Conservation (phyloP, 2,329 filamentous ascomycete species). For the Nemania abortiva region DNA sequence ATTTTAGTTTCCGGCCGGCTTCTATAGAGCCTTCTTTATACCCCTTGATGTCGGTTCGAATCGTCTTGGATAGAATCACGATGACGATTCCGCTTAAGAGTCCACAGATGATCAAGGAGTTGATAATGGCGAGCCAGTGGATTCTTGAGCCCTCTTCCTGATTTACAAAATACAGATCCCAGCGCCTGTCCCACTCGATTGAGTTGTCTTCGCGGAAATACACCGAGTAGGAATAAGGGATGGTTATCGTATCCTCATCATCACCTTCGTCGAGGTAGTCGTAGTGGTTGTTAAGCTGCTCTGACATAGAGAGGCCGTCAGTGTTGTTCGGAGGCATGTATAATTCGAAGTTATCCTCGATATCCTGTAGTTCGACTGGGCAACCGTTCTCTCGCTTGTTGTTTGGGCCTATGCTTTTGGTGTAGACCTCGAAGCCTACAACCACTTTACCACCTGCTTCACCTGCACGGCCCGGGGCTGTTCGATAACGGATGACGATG, state of each 20-base stretch:
- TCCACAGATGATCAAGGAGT: constrained; percentile 85
- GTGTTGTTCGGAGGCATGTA: constrained; percentile 74
- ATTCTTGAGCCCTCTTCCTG: constrained; percentile 84
- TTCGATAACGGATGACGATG: constrained; percentile 82
- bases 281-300: constrained; percentile 70
- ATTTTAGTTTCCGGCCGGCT: constrained; percentile 72
- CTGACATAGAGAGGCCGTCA: constrained; percentile 58
- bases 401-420: constrained; percentile 79
- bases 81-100: constrained; percentile 82
- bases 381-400: constrained; percentile 75
- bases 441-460: constrained; percentile 81
- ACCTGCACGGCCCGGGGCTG: constrained; percentile 75
- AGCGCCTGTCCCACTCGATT: constrained; percentile 85
- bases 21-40: constrained; percentile 75
- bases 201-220: constrained; percentile 87
- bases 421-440: constrained; percentile 90
- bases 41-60: constrained; percentile 81
- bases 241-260: constrained; percentile 74
- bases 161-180: constrained; percentile 91
- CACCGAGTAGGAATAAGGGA: constrained; percentile 90
- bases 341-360: constrained; percentile 75
- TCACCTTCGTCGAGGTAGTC: constrained; percentile 67
- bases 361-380: constrained; percentile 73
- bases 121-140: constrained; percentile 90
- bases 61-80: constrained; percentile 83